phyloP scores from a whole-genome alignment of 768 basidiomycete genomes.

The Naganishia friedmannii region DNA sequence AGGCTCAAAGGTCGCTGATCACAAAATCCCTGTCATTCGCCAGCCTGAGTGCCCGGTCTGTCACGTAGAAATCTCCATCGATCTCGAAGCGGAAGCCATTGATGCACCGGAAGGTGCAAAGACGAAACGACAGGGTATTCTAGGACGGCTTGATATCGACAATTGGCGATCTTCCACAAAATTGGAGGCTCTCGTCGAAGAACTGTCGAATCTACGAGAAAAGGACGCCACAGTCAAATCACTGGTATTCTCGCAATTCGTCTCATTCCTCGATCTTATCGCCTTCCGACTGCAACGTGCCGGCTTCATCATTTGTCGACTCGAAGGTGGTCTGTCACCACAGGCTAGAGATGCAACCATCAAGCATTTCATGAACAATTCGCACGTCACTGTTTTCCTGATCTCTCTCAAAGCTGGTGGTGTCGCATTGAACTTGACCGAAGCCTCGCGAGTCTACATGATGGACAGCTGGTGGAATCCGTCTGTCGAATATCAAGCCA shows the following conservation, averaged over 20 bases:
- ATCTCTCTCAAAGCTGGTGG: constrained; percentile 92
- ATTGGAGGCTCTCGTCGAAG: constrained; percentile 93
- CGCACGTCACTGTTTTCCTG: constrained; percentile 93
- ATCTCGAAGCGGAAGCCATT: constrained; percentile 87
- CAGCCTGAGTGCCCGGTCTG: constrained; percentile 87
- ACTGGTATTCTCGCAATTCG: constrained; percentile 69
- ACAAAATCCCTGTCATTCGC: not conserved
- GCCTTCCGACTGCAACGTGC: constrained; percentile 86
- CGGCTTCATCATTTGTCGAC: constrained; percentile 85
- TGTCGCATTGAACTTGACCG: constrained; percentile 54
- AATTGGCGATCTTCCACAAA: constrained; percentile 95
- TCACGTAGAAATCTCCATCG: constrained; percentile 85
- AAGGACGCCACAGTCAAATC: constrained; percentile 91
- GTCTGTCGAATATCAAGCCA: constrained; percentile 68
- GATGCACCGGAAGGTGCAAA: constrained; percentile 66
- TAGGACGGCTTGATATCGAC: constrained; percentile 71
- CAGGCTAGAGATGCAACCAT: constrained; percentile 92
- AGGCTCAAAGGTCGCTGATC: not conserved
- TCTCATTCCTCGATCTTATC: constrained; percentile 67
- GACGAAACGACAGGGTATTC: constrained; percentile 76
- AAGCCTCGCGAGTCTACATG: constrained; percentile 84
- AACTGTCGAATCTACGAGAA: constrained; percentile 74
- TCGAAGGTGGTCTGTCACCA: constrained; percentile 97
- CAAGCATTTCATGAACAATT: constrained; percentile 90
- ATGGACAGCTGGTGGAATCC: constrained; percentile 99